Percentiles rank a stretch among this genome's conserved stretches.
phyloP scores from a whole-genome alignment of 805 yeast genomes.

The Ogataea degrootiae region DNA sequence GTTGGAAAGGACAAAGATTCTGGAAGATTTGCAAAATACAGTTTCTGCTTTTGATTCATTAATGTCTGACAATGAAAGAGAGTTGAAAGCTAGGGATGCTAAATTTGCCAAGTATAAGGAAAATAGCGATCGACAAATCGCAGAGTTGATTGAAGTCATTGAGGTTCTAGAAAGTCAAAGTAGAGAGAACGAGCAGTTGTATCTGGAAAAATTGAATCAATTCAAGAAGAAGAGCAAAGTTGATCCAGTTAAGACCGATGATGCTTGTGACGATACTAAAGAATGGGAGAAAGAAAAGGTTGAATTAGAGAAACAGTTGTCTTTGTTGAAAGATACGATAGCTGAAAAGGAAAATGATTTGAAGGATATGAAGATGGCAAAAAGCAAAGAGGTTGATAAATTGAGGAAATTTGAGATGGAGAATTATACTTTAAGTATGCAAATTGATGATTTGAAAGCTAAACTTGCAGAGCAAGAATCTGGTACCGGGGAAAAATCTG shows the following conservation, averaged over 20 bases:
- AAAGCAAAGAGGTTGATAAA: constrained; percentile 10
- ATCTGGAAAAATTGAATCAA: constrained; percentile 41
- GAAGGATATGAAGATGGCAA: constrained; percentile 6
- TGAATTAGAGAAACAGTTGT: background rate
- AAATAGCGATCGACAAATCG: constrained; percentile 49
- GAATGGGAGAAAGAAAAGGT: background rate
- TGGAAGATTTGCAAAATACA: constrained; percentile 44
- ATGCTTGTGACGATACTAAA: background rate
- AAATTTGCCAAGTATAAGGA: constrained; percentile 42
- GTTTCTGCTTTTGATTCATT: constrained; percentile 46
- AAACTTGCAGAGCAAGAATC: background rate
- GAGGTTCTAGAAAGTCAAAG: constrained; percentile 52
- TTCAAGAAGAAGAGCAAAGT: constrained; percentile 16
- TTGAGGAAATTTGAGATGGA: constrained; percentile 15
- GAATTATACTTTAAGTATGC: constrained; percentile 10
- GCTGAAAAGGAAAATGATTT: background rate
- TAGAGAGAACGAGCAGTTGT: constrained; percentile 48
- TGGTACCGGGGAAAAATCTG: background rate
- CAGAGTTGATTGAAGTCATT: constrained; percentile 54
- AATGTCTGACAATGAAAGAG: constrained; percentile 41
- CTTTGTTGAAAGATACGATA: background rate
- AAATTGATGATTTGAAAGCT: constrained; percentile 5
- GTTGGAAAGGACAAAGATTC: constrained; percentile 39
- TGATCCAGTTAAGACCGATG: background rate
- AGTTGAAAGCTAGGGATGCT: constrained; percentile 40